Base-by-base conservation (phyloP, 306 rosid genomes). In the Glycine tomentella region DNA sequence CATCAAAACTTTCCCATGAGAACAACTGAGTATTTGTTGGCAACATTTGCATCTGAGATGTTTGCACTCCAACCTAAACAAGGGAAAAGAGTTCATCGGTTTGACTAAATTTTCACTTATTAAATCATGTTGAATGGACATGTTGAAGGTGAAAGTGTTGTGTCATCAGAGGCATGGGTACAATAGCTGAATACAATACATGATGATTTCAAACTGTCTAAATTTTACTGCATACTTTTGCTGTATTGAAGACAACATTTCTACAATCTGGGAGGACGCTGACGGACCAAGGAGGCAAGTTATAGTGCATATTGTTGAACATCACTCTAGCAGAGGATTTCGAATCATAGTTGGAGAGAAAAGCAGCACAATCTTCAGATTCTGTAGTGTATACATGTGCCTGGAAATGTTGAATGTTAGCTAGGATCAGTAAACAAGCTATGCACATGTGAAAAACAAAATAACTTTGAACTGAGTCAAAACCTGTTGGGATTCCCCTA, bases 181-280 rank as follows among this genome's bases (percentile, higher is more conserved):
- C 8, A 66, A 65, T 83, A 13, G 51, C 36, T 46, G 34, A 53
- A 59, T 31, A 74, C 46, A 42, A 40, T 12, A 49, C 42, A 49
- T 16, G 49, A 82, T 31, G 75, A 16, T 16, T 12, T 14, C 15
- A 52, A n/a, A 77, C 62, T 56, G 63, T 36, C 11, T 55, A 74
- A 44, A 4, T 48, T 6, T 14, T 4, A 38, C 48, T 61, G 4
- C 85, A 58, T 81, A 93, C 97, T 92, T 93, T 91, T 7, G 96
- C 97, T 9, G 96, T 93, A 74, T 93, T 93, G 74, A 89, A 91
- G 69, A 90, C 91, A 52, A 86, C 96, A 58, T 93, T 93, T 86
- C 96, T 83, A 72, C 97, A 93, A 80, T 91, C 97, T 5, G 97
- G 96, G 64, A 93, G 96, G 83, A 93, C 75, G 79, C 97, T 91